Conservation (phyloP, 2,329 filamentous ascomycete species). For the Graphiopsis chlorocephala region DNA sequence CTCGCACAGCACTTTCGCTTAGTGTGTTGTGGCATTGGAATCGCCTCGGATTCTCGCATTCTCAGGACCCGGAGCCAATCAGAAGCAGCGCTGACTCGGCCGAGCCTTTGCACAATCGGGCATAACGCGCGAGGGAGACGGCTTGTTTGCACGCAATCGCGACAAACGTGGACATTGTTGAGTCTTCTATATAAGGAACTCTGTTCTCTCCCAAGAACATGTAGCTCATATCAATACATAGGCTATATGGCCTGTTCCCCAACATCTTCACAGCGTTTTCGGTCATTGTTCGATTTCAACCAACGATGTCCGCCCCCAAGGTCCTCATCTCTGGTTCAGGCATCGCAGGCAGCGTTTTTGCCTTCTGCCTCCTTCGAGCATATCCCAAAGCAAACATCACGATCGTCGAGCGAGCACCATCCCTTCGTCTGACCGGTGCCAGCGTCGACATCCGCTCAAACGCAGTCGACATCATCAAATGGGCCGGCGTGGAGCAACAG, state of each 20-base stretch:
- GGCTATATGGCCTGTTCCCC: not conserved
- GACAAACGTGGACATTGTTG: not conserved
- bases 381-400: conserved; percentile 37
- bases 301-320: conserved; percentile 19
- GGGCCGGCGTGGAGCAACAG: conserved; percentile 39
- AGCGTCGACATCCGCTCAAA: conserved; percentile 46
- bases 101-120: not conserved
- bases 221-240: not conserved
- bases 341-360: conserved; percentile 39
- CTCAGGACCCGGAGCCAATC: not conserved
- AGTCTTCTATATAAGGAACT: not conserved
- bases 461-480: conserved; percentile 41
- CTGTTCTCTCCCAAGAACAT: not conserved
- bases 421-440: conserved; percentile 42
- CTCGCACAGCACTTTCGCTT: not conserved
- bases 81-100: conserved; percentile 3
- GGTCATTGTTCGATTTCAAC: not conserved
- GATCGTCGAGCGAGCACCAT: conserved; percentile 43
- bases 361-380: conserved; percentile 34
- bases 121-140: not conserved
- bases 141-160: not conserved
- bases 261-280: not conserved
- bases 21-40: not conserved
- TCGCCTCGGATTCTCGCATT: not conserved
- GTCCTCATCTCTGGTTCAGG: conserved; percentile 40